These are phyloP conservation scores for Torulaspora pretoriensis DNA, from an alignment of 1,139 yeast genomes.

Conservation along the genomic window DNA sequence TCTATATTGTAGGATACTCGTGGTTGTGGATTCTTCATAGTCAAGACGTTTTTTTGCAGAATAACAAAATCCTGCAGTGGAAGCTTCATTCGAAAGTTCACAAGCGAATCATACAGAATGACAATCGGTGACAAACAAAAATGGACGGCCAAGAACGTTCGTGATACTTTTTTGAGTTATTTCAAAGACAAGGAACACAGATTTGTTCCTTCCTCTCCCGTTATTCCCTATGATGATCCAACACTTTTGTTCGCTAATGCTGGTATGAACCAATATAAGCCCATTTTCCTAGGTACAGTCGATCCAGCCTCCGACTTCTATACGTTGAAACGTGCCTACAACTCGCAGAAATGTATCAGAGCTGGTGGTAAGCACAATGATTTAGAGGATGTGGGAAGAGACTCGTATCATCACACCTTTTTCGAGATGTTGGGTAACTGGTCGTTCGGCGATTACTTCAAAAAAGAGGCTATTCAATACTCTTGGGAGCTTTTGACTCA, in stretches of 20 bases:
- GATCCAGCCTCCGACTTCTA: constrained; percentile 90
- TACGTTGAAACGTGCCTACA: constrained; percentile 78
- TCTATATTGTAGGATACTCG: neutral
- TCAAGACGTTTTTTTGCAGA: constrained; percentile 8
- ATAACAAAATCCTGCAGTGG: constrained; percentile 4
- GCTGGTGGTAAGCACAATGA: constrained; percentile 99
- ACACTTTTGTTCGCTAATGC: constrained; percentile 94
- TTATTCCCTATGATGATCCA: constrained; percentile 96
- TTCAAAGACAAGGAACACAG: constrained; percentile 69
- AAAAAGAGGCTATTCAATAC: constrained; percentile 81
- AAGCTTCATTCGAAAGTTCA: constrained; percentile 11
- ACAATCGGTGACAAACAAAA: constrained; percentile 37
- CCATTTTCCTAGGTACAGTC: constrained; percentile 92
- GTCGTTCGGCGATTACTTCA: constrained; percentile 99
- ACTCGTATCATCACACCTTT: constrained; percentile 95
- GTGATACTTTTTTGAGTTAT: constrained; percentile 79
- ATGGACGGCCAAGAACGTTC: constrained; percentile 75
- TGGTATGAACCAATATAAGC: constrained; percentile 98
- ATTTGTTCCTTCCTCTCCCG: constrained; percentile 88
- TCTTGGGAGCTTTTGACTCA: constrained; percentile 89
- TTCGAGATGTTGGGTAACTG: constrained; percentile 99
- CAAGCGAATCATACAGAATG: constrained; percentile 19
- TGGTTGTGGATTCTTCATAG: neutral
- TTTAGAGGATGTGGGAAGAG: constrained; percentile 96
- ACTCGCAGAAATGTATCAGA: constrained; percentile 96